Percentiles rank a stretch among this genome's conserved stretches.
Evolutionary conservation across 257 asterid species (phyloP).

Genomic region (Cruciata laevipes): DNA sequence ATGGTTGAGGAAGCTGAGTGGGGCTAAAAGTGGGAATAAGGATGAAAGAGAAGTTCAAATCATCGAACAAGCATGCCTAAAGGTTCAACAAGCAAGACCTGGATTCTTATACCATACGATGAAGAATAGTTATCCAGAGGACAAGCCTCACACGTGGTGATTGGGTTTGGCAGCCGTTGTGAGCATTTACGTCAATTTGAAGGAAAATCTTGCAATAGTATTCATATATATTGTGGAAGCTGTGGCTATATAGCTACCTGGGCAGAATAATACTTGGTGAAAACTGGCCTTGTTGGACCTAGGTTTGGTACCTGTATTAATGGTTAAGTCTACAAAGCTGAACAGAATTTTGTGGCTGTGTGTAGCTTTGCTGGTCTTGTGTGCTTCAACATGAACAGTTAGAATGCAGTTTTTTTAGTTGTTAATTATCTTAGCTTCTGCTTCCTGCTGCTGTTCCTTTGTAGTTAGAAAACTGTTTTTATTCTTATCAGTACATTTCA

Average conservation of each 20-base stretch:
- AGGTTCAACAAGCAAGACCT: no score
- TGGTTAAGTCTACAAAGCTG: not conserved
- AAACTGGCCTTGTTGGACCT: not conserved
- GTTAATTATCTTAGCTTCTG: not conserved
- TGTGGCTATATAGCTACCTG: not conserved
- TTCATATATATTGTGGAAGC: not conserved
- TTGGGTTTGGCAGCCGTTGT: not conserved
- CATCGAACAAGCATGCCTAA: no score
- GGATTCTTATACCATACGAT: no score
- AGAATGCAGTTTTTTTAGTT: not conserved
- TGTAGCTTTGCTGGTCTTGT: not conserved
- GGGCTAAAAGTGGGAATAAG: no score
- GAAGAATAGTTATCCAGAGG: not conserved
- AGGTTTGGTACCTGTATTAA: not conserved
- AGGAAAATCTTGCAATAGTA: not conserved
- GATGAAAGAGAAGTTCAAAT: not conserved
- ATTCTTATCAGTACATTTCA: not conserved
- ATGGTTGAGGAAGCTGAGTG: no score
- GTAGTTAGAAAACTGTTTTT: not conserved
- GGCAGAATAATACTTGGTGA: not conserved
- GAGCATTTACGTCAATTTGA: not conserved
- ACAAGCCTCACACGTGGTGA: not conserved
- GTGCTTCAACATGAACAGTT: not conserved
- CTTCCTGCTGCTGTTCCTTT: not conserved
- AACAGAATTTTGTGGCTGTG: not conserved